These are phyloP conservation scores for Aspergillus fructus DNA, from an alignment of 2,329 filamentous ascomycete genomes.

Conservation along the genomic window DNA sequence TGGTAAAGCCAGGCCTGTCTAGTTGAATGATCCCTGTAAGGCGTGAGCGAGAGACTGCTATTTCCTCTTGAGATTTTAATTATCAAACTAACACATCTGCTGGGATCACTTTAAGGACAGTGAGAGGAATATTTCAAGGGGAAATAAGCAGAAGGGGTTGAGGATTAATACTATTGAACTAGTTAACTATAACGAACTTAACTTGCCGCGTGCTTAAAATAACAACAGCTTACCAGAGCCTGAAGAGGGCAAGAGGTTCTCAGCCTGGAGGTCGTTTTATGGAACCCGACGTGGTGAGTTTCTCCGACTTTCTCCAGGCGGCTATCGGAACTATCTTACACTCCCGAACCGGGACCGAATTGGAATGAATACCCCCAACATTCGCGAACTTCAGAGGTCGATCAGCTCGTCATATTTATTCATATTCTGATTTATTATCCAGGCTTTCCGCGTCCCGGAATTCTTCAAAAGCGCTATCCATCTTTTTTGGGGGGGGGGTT, in stretches of 20 bases:
- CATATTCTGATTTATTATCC: background rate
- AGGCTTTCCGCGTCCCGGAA: too few relatives aligned
- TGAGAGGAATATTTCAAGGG: too few relatives aligned
- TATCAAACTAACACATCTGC: too few relatives aligned
- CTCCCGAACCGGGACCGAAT: background rate
- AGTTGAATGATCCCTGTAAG: background rate
- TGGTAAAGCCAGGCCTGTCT: background rate
- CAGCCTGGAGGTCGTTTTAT: background rate
- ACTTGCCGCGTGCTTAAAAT: background rate
- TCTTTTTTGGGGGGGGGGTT: background rate
- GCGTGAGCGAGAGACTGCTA: too few relatives aligned
- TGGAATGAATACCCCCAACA: background rate
- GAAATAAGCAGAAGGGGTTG: background rate
- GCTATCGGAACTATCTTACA: background rate
- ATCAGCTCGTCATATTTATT: background rate
- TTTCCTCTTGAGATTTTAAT: too few relatives aligned
- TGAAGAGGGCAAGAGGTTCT: background rate
- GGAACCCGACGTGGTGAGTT: background rate
- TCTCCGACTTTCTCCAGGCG: conserved; percentile 5
- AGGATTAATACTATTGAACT: too few relatives aligned
- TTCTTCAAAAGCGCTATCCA: background rate
- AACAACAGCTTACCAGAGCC: background rate
- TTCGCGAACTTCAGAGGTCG: background rate
- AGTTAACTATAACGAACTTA: too few relatives aligned
- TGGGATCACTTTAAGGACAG: background rate